phyloP scores from a whole-genome alignment of 257 asterid genomes.

The Gynochthodes officinalis region DNA sequence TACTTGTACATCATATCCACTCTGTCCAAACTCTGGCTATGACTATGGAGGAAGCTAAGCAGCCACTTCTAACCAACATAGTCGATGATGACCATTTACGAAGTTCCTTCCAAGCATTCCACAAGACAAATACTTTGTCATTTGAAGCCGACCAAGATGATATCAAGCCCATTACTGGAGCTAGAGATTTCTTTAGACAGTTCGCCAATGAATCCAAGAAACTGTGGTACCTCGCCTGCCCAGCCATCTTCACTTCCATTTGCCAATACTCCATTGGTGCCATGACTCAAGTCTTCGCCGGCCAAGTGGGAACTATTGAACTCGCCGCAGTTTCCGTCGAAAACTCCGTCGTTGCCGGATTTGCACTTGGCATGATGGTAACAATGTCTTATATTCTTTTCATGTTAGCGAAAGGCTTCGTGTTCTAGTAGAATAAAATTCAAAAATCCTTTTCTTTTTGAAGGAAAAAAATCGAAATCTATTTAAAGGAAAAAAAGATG shows the following conservation, averaged over 20 bases:
- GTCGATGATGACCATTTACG: background rate
- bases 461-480: too few species aligned
- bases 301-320: conserved; percentile 26
- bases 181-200: conserved; percentile 23
- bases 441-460: too few species aligned
- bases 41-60: conserved; percentile 13
- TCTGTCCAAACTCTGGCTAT: background rate
- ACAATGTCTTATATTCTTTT: too few species aligned
- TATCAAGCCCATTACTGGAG: conserved; percentile 23
- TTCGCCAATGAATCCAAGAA: conserved; percentile 22
- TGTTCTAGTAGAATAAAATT: too few species aligned
- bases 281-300: conserved; percentile 28
- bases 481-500: too few species aligned
- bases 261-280: conserved; percentile 30
- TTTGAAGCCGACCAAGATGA: conserved; percentile 24
- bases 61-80: conserved; percentile 6
- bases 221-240: conserved; percentile 31
- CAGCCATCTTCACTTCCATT: conserved; percentile 31
- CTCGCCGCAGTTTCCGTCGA: conserved; percentile 30
- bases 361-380: conserved; percentile 29
- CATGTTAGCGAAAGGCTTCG: too few species aligned
- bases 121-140: background rate
- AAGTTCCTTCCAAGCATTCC: background rate
- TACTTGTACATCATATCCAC: too few species aligned
- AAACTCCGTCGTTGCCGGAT: conserved; percentile 26